Conservation (phyloP, 371 early-diverging fungal genomes). For the Zychaea mexicana region DNA sequence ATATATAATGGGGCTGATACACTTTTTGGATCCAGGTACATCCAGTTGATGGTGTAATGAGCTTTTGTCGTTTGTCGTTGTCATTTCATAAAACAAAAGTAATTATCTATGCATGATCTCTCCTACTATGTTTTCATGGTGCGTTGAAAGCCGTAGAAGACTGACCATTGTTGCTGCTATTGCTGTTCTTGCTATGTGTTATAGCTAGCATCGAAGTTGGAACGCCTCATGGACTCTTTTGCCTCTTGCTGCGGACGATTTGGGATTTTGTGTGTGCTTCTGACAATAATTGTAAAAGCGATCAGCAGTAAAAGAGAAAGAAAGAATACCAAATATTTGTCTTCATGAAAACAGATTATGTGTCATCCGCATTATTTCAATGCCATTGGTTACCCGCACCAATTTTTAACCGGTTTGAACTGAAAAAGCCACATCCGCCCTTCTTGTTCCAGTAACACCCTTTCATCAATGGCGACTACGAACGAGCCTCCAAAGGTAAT, state of each 20-base stretch:
- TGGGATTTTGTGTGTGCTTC: too few species aligned
- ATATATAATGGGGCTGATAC: constrained; percentile 2
- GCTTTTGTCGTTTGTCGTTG: not conserved
- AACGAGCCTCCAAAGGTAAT: constrained; percentile 13
- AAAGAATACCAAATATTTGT: too few species aligned
- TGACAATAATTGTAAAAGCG: too few species aligned
- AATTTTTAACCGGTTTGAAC: not conserved
- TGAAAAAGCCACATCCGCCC: not conserved
- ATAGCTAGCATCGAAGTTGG: not conserved
- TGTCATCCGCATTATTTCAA: not conserved
- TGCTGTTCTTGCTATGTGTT: not conserved
- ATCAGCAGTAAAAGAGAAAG: too few species aligned
- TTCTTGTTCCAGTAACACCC: not conserved
- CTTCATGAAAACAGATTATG: not conserved
- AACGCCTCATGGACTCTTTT: too few species aligned
- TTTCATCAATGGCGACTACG: constrained; percentile 11
- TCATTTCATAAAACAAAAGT: not conserved
- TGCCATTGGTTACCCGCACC: not conserved
- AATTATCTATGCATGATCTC: too few species aligned
- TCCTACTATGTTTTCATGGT: too few species aligned
- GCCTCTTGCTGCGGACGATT: not conserved
- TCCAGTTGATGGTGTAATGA: not conserved
- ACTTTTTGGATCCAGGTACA: not conserved
- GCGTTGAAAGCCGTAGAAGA: not conserved
- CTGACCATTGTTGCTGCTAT: not conserved